These are phyloP conservation scores for Tritrichomonas musculus DNA, from an alignment of 208 protist genomes.

Conservation along the genomic window DNA sequence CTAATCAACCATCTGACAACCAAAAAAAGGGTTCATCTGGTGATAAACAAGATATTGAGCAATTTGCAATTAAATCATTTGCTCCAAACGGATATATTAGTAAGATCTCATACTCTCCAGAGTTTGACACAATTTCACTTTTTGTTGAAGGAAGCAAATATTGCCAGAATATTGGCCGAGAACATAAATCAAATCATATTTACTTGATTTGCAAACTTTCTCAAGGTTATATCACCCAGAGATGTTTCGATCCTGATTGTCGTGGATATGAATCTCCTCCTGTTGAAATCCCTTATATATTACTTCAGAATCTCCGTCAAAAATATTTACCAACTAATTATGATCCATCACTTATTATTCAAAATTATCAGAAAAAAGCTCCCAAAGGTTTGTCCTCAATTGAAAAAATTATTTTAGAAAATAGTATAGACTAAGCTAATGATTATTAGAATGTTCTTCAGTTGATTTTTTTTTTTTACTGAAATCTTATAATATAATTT, in stretches of 20 bases:
- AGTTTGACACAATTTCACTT: neutral
- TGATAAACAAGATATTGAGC: neutral
- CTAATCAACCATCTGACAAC: no score
- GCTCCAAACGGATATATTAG: neutral
- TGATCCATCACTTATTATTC: no score
- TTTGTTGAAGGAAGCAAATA: neutral
- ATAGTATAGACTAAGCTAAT: no score
- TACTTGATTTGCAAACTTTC: neutral
- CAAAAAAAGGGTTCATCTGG: no score
- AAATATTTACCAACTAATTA: no score
- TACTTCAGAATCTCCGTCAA: neutral
- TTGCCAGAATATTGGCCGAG: neutral
- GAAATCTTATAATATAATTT: no score
- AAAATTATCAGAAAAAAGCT: no score
- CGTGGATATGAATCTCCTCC: neutral
- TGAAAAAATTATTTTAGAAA: no score
- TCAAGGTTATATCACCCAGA: neutral
- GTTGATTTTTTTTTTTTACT: no score
- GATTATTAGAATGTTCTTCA: no score
- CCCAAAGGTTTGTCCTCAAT: no score
- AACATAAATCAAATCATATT: conserved; percentile 28
- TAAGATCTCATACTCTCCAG: neutral
- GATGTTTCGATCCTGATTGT: conserved; percentile 18
- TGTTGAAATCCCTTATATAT: neutral
- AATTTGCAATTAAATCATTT: neutral